These are phyloP conservation scores for Periconia macrospinosa DNA, from an alignment of 2,329 filamentous ascomycete species.

Conservation along the genomic window DNA sequence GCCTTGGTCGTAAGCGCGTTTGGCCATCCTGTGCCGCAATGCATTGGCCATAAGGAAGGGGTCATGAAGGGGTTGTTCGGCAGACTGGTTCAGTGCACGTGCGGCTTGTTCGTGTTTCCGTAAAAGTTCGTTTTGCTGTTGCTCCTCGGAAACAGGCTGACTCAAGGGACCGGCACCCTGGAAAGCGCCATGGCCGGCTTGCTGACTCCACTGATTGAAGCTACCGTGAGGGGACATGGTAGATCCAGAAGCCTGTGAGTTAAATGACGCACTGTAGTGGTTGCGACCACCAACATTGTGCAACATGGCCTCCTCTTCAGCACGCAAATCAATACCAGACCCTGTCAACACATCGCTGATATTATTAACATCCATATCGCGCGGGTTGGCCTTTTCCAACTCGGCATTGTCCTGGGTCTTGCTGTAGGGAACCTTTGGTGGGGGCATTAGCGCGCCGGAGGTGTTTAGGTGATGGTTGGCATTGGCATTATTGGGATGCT, in stretches of 20 bases:
- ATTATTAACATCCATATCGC: slow-evolving; percentile 67
- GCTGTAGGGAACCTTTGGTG: slow-evolving; percentile 62
- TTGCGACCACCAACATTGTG: slow-evolving; percentile 62
- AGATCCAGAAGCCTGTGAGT: slow-evolving; percentile 38
- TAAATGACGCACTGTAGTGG: slow-evolving; percentile 51
- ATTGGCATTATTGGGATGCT: slow-evolving; percentile 27
- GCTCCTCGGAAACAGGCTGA: slow-evolving; percentile 66
- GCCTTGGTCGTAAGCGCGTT: slow-evolving; percentile 61
- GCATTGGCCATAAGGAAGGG: slow-evolving; percentile 70
- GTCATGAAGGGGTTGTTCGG: slow-evolving; percentile 71
- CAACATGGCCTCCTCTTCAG: slow-evolving; percentile 81
- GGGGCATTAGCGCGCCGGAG: slow-evolving; percentile 57
- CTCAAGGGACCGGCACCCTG: slow-evolving; percentile 42
- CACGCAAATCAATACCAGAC: slow-evolving; percentile 83
- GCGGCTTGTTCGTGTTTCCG: slow-evolving; percentile 68
- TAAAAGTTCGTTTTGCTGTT: slow-evolving; percentile 66
- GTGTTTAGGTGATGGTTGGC: slow-evolving; percentile 13
- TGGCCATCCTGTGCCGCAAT: slow-evolving; percentile 57
- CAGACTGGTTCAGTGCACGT: slow-evolving; percentile 60
- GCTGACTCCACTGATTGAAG: slow-evolving; percentile 50
- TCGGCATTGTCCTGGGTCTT: slow-evolving; percentile 46
- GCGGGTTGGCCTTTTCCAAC: slow-evolving; percentile 56
- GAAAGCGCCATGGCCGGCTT: slow-evolving; percentile 40
- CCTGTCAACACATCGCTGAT: slow-evolving; percentile 81
- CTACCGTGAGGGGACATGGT: slow-evolving; percentile 47